phyloP scores from a whole-genome alignment of 2,329 filamentous ascomycete genomes.

The Thelonectria olida region DNA sequence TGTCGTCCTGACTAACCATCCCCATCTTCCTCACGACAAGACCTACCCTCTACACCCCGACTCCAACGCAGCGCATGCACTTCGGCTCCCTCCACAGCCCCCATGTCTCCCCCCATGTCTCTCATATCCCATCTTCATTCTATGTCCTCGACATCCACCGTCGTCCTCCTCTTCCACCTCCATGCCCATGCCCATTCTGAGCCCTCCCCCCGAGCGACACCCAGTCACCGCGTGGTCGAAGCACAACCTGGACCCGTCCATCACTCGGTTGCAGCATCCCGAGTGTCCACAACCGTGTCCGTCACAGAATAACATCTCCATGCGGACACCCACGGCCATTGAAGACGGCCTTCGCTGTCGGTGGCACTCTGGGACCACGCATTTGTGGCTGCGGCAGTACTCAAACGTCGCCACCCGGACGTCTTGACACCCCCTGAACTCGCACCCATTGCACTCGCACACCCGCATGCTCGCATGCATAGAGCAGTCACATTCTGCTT shows the following conservation, averaged over 20 bases:
- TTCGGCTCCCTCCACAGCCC: not conserved
- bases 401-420: slow-evolving; percentile 23
- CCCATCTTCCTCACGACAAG: not conserved
- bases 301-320: slow-evolving; percentile 28
- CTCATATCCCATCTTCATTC: not conserved
- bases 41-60: slow-evolving; percentile 23
- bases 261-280: slow-evolving; percentile 28
- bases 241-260: slow-evolving; percentile 25
- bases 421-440: slow-evolving; percentile 30
- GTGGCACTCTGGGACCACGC: slow-evolving; percentile 24
- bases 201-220: not conserved
- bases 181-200: slow-evolving; percentile 1
- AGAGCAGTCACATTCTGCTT: slow-evolving; percentile 18
- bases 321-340: not conserved
- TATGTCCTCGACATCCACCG: not conserved
- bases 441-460: slow-evolving; percentile 38
- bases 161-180: slow-evolving; percentile 4
- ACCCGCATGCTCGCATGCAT: slow-evolving; percentile 15
- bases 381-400: slow-evolving; percentile 32
- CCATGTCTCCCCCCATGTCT: not conserved
- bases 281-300: slow-evolving; percentile 30
- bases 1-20: slow-evolving; percentile 12
- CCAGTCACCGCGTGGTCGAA: slow-evolving; percentile 19
- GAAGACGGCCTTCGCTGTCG: slow-evolving; percentile 15
- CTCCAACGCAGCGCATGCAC: slow-evolving; percentile 1